Evolutionary conservation across 805 yeast species (phyloP).

Genomic region (Candida adriatica): DNA sequence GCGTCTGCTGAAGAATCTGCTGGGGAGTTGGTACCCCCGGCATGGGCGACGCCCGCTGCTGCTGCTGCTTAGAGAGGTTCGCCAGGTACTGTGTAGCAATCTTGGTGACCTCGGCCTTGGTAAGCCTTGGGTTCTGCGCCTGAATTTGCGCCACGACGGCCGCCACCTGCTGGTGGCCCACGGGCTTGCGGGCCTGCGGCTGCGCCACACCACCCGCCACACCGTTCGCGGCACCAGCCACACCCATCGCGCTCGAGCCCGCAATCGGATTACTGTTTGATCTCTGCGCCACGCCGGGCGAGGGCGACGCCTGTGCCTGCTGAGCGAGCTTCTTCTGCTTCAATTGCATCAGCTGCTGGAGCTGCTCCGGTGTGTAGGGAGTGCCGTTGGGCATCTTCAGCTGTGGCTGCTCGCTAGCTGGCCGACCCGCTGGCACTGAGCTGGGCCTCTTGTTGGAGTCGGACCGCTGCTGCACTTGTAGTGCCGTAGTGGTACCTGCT

Average conservation of each 20-base stretch:
- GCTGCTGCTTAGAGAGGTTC: slow-evolving; percentile 20
- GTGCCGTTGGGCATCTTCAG: slow-evolving; percentile 39
- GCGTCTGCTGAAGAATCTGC: slow-evolving; percentile 28
- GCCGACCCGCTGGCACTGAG: slow-evolving; percentile 13
- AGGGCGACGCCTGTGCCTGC: slow-evolving; percentile 12
- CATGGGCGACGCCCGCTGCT: background rate
- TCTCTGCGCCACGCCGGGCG: slow-evolving; percentile 9
- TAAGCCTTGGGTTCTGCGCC: slow-evolving; percentile 54
- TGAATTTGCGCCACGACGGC: slow-evolving; percentile 60
- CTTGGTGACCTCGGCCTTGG: slow-evolving; percentile 58
- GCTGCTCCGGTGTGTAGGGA: slow-evolving; percentile 53
- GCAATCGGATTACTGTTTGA: slow-evolving; percentile 19
- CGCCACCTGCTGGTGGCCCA: slow-evolving; percentile 41
- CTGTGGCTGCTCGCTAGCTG: slow-evolving; percentile 4
- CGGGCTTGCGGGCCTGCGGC: slow-evolving; percentile 2
- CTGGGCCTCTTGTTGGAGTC: slow-evolving; percentile 10
- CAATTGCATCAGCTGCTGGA: slow-evolving; percentile 48
- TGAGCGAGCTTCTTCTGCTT: slow-evolving; percentile 20
- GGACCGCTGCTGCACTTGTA: slow-evolving; percentile 1
- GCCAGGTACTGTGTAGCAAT: slow-evolving; percentile 61
- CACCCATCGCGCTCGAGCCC: slow-evolving; percentile 6
- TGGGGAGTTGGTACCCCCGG: slow-evolving; percentile 32
- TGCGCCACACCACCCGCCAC: slow-evolving; percentile 6
- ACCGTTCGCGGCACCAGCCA: slow-evolving; percentile 1
- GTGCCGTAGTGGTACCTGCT: slow-evolving; percentile 3